phyloP scores from a whole-genome alignment of 129 eudicot species.

The Helichrysum umbraculigerum region DNA sequence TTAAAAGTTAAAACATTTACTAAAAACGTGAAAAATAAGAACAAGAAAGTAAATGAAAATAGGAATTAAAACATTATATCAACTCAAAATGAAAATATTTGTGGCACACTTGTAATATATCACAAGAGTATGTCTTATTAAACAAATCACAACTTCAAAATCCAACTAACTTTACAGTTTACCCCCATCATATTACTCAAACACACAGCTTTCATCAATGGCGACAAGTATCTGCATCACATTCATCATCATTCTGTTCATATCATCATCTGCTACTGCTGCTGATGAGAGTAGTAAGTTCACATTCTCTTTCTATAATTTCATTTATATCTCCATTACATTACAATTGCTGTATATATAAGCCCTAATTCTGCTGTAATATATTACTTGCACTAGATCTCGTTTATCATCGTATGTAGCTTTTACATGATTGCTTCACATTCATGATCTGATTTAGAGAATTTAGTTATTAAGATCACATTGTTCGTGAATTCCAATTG shows the following conservation, averaged over 20 bases:
- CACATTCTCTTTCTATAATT: neutral
- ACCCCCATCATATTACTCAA: neutral
- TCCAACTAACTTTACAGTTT: neutral
- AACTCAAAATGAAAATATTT: no score
- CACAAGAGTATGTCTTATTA: neutral
- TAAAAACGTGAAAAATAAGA: no score
- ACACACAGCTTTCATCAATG: constrained; percentile 22
- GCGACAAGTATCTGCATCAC: constrained; percentile 21
- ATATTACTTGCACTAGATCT: neutral
- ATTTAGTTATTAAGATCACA: neutral
- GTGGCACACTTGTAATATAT: no score
- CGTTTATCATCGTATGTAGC: neutral
- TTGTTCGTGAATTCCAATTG: neutral
- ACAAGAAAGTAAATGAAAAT: no score
- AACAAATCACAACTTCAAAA: neutral
- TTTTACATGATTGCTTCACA: neutral
- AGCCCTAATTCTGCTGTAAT: constrained; percentile 9
- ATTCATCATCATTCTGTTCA: constrained; percentile 23
- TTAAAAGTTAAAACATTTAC: no score
- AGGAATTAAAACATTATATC: no score
- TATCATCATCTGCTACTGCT: constrained; percentile 20
- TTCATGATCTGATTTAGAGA: constrained; percentile 20
- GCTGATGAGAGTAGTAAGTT: constrained; percentile 29
- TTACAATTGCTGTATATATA: neutral
- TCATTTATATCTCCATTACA: neutral